Conservation (phyloP, 169 alveolate genomes). For the Plasmodium vivax region DNA sequence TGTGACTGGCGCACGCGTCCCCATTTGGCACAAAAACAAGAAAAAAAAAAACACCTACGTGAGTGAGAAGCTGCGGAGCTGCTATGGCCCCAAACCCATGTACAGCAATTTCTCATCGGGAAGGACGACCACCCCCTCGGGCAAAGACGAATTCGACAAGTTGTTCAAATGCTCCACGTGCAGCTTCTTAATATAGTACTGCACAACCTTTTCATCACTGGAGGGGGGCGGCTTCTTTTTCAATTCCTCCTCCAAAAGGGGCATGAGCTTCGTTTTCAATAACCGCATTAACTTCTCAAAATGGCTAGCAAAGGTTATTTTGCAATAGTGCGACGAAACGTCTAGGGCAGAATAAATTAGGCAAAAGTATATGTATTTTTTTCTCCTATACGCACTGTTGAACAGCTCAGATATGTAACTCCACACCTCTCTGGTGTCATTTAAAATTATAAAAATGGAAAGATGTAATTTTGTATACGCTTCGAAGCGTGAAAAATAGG, state of each 20-base stretch:
- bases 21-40: background rate
- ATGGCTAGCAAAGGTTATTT: conserved; percentile 1
- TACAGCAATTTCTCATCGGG: conserved; percentile 51
- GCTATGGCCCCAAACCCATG: conserved; percentile 8
- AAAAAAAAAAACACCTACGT: background rate
- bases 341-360: conserved; percentile 47
- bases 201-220: conserved; percentile 24
- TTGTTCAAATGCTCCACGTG: conserved; percentile 28
- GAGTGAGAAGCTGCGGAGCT: background rate
- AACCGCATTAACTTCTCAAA: conserved; percentile 17
- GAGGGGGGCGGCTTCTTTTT: conserved; percentile 51
- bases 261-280: conserved; percentile 20
- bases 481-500: conserved; percentile 36
- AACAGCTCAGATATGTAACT: conserved; percentile 32
- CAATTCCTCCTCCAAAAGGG: conserved; percentile 44
- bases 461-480: conserved; percentile 47
- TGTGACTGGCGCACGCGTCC: background rate
- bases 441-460: conserved; percentile 50
- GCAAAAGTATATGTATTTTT: conserved; percentile 34
- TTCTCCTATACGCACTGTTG: conserved; percentile 53
- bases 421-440: conserved; percentile 70
- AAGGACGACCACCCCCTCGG: conserved; percentile 44
- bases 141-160: conserved; percentile 12
- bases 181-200: conserved; percentile 38
- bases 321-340: conserved; percentile 33